Base-by-base conservation (phyloP, 179 eudicot genomes). In the Gypsophila paniculata region DNA sequence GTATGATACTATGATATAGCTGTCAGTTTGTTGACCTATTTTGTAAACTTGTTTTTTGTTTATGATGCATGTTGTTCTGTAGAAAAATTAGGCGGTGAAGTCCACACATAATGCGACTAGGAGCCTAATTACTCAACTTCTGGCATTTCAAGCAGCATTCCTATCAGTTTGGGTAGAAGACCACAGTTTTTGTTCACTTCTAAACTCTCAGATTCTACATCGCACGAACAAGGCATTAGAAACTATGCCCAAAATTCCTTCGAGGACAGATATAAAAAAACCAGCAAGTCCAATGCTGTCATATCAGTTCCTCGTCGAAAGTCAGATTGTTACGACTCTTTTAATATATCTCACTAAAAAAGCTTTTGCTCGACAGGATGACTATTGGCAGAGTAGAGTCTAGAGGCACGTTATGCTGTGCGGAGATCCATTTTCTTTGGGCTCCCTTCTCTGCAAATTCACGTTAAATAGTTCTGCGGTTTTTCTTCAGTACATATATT, bases 321-420 rank as follows among this genome's bases (percentile, higher is more conserved):
- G 60, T 22, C 74, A 22, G 85, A 77, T 58, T 84, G 72, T n/a
- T 83, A 81, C 76, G 69, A 48, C 10, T 39, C 71, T 32, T n/a
- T n/a, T 29, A 72, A 72, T 44, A 66, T 72, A 4, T 29, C 2
- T 29, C 67, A 0, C 3, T 36, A 17, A 89, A 91, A 64, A 74
- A 75, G 60, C 42, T 87, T 22, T 78, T 91, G 78, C 59, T 85
- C 26, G 93, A 89, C 71, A 81, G 82, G 79, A 75, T 88, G 64
- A 48, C 67, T 11, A 82, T 75, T 69, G 82, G 76, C 80, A 82
- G 88, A 71, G 82, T 83, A 49, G 91, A 89, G 42, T 86, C 91
- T 3, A 96, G 98, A 38, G 61, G 87, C 73, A 74, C 91, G 81
- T 83, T 88, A 32, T 93, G 98, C 68, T 76, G 82, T n/a, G 90